These are phyloP conservation scores for Mallotus japonicus DNA, from an alignment of 441 rosid genomes.

Conservation along the genomic window DNA sequence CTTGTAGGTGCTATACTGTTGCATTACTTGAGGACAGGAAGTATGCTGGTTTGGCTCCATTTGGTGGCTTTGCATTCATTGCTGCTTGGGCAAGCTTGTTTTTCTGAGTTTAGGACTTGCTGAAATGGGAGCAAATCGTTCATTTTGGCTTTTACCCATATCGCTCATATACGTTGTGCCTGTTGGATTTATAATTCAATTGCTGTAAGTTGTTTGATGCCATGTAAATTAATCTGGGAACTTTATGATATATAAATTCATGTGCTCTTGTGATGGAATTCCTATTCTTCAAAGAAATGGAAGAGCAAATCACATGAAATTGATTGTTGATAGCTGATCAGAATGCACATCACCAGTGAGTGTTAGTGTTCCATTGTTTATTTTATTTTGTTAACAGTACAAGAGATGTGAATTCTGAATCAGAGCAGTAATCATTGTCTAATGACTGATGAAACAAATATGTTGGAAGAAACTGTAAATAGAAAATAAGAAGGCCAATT, in stretches of 20 bases:
- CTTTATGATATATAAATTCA: neutral
- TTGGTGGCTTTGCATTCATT: slow-evolving; percentile 81
- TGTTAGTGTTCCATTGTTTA: too few species aligned
- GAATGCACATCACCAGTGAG: too few species aligned
- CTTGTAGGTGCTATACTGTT: slow-evolving; percentile 57
- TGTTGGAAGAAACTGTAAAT: neutral
- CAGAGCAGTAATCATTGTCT: neutral
- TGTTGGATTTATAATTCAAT: neutral
- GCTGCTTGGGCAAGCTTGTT: slow-evolving; percentile 88
- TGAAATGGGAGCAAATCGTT: neutral
- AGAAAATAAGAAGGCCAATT: neutral
- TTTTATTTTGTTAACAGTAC: too few species aligned
- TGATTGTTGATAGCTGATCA: too few species aligned
- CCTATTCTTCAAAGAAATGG: neutral
- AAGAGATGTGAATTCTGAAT: too few species aligned
- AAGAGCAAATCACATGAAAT: neutral
- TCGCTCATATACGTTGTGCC: neutral
- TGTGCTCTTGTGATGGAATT: neutral
- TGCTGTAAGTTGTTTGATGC: neutral
- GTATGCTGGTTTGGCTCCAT: slow-evolving; percentile 59
- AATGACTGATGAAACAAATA: neutral
- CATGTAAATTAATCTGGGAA: neutral
- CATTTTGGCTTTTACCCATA: neutral
- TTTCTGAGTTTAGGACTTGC: slow-evolving; percentile 39
- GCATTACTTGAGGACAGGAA: slow-evolving; percentile 64